Evolutionary conservation across 2,329 filamentous ascomycete species (phyloP).

Genomic region (Curvularia hawaiiensis): DNA sequence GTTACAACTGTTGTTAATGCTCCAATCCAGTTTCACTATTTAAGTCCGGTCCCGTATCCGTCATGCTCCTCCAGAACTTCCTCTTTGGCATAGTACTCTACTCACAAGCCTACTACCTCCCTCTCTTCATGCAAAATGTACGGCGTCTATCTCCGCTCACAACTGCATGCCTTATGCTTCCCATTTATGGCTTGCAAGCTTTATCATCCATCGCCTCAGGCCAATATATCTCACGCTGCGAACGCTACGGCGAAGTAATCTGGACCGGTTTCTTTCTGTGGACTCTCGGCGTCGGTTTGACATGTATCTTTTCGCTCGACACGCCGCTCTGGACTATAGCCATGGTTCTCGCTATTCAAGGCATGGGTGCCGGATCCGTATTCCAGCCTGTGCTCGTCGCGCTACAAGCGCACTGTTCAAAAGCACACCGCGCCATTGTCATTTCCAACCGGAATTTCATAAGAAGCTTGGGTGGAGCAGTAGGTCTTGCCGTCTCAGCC

Average conservation of each 20-base stretch:
- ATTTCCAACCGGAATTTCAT: conserved; percentile 69
- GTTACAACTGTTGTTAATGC: background rate
- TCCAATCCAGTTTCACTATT: conserved; percentile 56
- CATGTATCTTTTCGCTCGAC: conserved; percentile 57
- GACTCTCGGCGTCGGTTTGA: conserved; percentile 60
- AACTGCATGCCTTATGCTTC: conserved; percentile 59
- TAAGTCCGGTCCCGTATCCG: conserved; percentile 57
- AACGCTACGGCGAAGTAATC: conserved; percentile 56
- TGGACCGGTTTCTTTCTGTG: conserved; percentile 56
- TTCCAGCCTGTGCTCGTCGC: conserved; percentile 51
- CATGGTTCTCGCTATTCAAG: conserved; percentile 57
- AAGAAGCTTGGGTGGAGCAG: conserved; percentile 62
- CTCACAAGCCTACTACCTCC: conserved; percentile 64
- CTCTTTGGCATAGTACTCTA: conserved; percentile 66
- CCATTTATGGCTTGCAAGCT: conserved; percentile 31
- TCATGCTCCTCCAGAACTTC: conserved; percentile 64
- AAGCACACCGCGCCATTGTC: conserved; percentile 64
- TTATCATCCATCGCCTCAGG: conserved; percentile 57
- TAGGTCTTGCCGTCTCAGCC: conserved; percentile 58
- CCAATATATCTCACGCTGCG: conserved; percentile 61
- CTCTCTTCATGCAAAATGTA: conserved; percentile 66
- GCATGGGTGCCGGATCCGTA: conserved; percentile 53
- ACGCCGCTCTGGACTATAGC: conserved; percentile 54
- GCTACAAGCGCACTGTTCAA: conserved; percentile 58
- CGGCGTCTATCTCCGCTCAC: conserved; percentile 51